Evolutionary conservation across 2,329 filamentous ascomycete species (phyloP), one percentile per base, ranked within the genome.

Genomic region (Trichoderma atrobrunneum): DNA sequence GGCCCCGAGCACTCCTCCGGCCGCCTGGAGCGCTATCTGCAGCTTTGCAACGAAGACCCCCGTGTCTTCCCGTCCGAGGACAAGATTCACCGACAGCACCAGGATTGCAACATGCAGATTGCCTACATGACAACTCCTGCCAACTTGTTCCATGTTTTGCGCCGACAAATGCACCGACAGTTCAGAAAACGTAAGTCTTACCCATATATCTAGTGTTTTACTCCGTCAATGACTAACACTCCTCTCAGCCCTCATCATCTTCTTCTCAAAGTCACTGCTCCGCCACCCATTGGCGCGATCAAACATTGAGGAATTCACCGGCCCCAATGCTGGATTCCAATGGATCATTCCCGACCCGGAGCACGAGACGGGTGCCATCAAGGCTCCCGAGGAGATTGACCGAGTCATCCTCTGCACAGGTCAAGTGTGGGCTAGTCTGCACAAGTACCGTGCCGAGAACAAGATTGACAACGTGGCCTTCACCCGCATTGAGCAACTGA

Each of bases 21-120:
- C 73, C 93, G 96, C 82, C 93, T 99, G 84, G 96, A 99, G 86
- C 93, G 96, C 79, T 99, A 97, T 85, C 88, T 99, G 75, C 96
- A 98, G 84, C 91, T 99, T 73, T 96, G 92, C 85, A 98, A 98
- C 84, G 96, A 99, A 83, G 96, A 99, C 80, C 95, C 96, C 71
- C 93, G 96, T 75, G 89, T 96, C 78, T 99, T 94, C 91, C 96
- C 96, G 68, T 87, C 90, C 2, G 87, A 89, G 36, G 94, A 97
- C 76, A 98, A 96, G 87, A 90, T 98, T 73, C 91, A 97, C 70
- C 94, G 96, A 77, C 96, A 98, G 84, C 96, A 99, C 86, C 96
- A 99, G 86, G 96, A 99, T 85, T 97, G 94, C 88, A 99, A 99
- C 86, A 97, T 99, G 91, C 96, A 99, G 86, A 92, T 99, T 81